A percentile compares a stretch with the other conserved stretches of the same genome.
These are phyloP conservation scores for Diplotaxis tenuifolia DNA, from an alignment of 345 rosid genomes.

Conservation along the genomic window DNA sequence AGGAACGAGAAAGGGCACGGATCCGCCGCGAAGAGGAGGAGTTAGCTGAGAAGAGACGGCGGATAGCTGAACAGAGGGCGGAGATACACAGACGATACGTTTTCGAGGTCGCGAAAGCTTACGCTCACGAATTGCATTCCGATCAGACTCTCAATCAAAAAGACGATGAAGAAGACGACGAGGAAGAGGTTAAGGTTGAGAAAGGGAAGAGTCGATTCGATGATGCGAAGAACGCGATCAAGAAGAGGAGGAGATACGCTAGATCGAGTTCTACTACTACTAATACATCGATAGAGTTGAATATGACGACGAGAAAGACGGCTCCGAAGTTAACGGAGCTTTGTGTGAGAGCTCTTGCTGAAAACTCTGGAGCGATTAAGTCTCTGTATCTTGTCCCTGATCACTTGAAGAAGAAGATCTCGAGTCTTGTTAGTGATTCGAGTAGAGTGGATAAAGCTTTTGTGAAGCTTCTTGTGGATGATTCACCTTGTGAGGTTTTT, in stretches of 20 bases:
- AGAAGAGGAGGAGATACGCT: conserved; percentile 11
- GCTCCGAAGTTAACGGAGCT: conserved; percentile 42
- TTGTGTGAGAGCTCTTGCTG: conserved; percentile 39
- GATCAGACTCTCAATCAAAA: neutral
- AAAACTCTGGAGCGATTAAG: conserved; percentile 36
- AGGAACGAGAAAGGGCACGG: neutral
- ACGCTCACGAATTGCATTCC: neutral
- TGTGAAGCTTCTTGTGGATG: conserved; percentile 40
- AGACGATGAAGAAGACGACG: neutral
- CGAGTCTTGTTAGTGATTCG: conserved; percentile 26
- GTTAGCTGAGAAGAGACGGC: neutral
- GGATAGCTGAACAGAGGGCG: neutral
- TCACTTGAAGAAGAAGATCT: conserved; percentile 38
- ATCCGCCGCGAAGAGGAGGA: neutral
- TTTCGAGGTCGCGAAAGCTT: neutral
- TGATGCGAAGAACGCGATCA: conserved; percentile 34
- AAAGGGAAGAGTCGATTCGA: conserved; percentile 27
- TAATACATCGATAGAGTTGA: neutral
- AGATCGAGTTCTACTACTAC: conserved; percentile 4
- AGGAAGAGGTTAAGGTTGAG: neutral
- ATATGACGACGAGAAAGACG: neutral
- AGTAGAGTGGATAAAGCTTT: conserved; percentile 36
- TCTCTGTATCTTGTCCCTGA: conserved; percentile 47
- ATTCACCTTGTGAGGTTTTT: conserved; percentile 41
- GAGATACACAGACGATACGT: neutral